Base-by-base conservation (phyloP, 1,284 basidiomycete species). In the Leccinum pallidistipes region DNA sequence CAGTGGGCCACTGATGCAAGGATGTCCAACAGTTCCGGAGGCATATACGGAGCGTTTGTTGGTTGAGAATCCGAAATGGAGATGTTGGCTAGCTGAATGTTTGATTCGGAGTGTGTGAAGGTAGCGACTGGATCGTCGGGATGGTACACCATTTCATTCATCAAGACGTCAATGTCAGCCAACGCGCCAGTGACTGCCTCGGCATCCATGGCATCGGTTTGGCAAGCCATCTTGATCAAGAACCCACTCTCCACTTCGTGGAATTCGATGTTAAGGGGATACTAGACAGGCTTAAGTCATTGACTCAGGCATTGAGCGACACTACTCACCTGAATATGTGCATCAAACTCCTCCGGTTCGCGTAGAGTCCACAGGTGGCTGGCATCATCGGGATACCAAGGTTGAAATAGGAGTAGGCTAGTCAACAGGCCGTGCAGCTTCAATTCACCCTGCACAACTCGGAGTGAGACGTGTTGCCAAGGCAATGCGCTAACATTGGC, bases 381-480 rank as follows among this genome's bases (percentile, higher is more conserved):
- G 5, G 34, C 58, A 49, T 58, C 40, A 21, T 21, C 21, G 12
- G 62, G 57, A 3, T 64, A 55, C 1, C 62, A 64, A 27, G 79
- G 77, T 64, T 83, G 81, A 67, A 81, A 83, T 5, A 83, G 68
- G 66, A 83, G 83, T 40, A 83, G 69, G 55, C 77, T 78, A 58
- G 80, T 80, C 73, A 79, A 81, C 8, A 83, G 65, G 11, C 63
- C 68, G 16, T 72, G 65, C 7, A 77, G 45, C 2, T 69, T 71
- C 24, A 81, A 62, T 43, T 71, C 68, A 29, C 68, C 73, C 56
- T 83, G 82, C 21, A 83, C 76, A 1, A 71, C 68, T 52, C 82
- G 77, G 57, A 82, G 71, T 12, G 82, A 82, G 10, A 76, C 76
- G 56, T 83, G 82, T 58, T 83, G 81, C 77, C 80, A 82, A 3